Percentiles rank a stretch among this genome's conserved stretches.
Evolutionary conservation across 2,329 filamentous ascomycete genomes (phyloP).

Genomic region (Chrysoporthe deuterocubensis): DNA sequence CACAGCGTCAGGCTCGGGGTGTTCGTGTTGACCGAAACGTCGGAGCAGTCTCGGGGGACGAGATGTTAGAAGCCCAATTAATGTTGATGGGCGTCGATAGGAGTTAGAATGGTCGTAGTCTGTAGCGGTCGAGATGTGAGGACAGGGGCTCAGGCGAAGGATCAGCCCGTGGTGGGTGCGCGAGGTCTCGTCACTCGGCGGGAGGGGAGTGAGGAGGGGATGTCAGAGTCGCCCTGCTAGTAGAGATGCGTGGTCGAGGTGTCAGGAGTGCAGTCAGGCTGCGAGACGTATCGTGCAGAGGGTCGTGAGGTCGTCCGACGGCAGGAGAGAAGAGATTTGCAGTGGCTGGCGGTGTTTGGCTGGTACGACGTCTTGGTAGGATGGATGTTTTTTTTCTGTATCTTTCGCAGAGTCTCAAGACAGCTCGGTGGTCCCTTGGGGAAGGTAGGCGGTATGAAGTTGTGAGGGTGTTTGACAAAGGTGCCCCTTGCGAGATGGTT

Average conservation of each 20-base stretch:
- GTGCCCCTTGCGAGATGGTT: constrained; percentile 4
- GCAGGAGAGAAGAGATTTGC: constrained; percentile 12
- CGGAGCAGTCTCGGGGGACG: background rate
- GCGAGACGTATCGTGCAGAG: background rate
- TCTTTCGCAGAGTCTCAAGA: background rate
- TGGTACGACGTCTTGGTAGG: background rate
- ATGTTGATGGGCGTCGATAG: background rate
- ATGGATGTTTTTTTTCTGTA: background rate
- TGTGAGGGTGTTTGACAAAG: background rate
- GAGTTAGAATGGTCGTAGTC: background rate
- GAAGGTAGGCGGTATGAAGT: background rate
- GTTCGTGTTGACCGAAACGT: background rate
- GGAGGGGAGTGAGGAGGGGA: background rate
- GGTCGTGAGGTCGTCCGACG: background rate
- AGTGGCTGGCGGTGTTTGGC: constrained; percentile 3
- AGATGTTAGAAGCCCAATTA: background rate
- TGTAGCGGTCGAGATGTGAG: background rate
- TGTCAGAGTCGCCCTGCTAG: background rate
- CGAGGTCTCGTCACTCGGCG: background rate
- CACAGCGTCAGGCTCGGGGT: background rate
- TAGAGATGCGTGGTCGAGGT: background rate
- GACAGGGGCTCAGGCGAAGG: background rate
- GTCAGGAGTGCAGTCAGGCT: background rate
- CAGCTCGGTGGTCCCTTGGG: too few relatives aligned
- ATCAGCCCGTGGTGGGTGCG: background rate